phyloP scores from a whole-genome alignment of 225 moss, liverwort and hornwort genomes.

The Asterella californica region DNA sequence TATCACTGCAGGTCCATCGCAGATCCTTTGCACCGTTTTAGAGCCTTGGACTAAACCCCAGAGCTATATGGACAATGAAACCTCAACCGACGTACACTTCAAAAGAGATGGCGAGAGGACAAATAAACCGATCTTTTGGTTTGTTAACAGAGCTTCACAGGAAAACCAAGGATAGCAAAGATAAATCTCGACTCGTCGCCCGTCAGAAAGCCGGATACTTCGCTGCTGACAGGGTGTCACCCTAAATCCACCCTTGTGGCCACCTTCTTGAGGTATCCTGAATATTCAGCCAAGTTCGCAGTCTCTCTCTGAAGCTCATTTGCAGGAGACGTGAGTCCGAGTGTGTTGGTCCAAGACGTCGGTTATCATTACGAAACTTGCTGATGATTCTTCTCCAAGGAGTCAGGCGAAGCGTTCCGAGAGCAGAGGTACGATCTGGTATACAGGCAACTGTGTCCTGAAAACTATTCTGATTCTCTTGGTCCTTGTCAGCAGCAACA shows the following conservation, averaged over 20 bases:
- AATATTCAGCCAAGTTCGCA: neutral
- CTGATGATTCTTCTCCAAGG: neutral
- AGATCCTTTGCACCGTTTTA: too few relatives aligned
- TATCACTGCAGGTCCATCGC: too few relatives aligned
- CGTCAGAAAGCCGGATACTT: too few relatives aligned
- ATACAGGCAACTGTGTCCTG: neutral
- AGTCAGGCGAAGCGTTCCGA: neutral
- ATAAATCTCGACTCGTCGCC: too few relatives aligned
- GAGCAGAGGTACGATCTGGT: neutral
- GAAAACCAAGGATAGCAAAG: too few relatives aligned
- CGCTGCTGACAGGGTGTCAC: neutral
- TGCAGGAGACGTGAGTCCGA: neutral
- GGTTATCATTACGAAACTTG: neutral
- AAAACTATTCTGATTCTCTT: neutral
- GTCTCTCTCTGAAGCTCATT: neutral
- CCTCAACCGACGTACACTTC: too few relatives aligned
- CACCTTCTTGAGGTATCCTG: neutral
- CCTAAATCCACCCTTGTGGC: neutral
- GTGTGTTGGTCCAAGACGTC: neutral
- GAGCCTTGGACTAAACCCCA: too few relatives aligned
- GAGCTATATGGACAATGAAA: too few relatives aligned
- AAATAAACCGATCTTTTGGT: too few relatives aligned
- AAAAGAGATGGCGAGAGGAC: too few relatives aligned
- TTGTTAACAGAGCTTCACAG: too few relatives aligned
- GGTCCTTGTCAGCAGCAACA: neutral